Evolutionary conservation across 768 basidiomycete genomes (phyloP), one percentile per base, ranked within the genome.

Genomic region (Termitomyces sp.): DNA sequence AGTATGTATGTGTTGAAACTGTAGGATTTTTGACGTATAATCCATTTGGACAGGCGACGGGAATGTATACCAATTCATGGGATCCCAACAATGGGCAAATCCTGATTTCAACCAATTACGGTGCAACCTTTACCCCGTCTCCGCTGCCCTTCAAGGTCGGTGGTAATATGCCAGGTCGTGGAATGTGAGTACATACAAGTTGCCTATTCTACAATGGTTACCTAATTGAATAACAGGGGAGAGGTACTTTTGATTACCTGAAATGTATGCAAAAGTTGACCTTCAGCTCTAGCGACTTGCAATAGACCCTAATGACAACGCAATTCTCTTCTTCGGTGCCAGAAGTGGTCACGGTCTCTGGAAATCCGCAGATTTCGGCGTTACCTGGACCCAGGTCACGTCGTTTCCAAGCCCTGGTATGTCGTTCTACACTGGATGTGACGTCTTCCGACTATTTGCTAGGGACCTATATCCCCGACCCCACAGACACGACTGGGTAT

Each of bases 151-250:
- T 86, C 75, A 87, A 87, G 59, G 78, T 84, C 32, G 83, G 84
- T 32, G 83, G 83, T 8, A 84, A 85, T 64, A 84, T 83, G 83
- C 84, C 83, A 34, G 84, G 83, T 48, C 81, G 84, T 64, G 85
- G 83, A 62, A 78, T 84, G 77, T 77, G 57, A 68, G 69, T 63
- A 34, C 53, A 15, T 15, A 37, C 5, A 37, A 21, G 24, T 57
- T 15, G 19, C n/a, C 38, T 2, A 55, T n/a, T 57, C n/a, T 21
- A 44, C 48, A 43, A 22, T 35, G 19, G 41, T 24, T 10, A 32
- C 17, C 48, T 37, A 45, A 62, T 54, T n/a, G 45, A 47, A 21
- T 51, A 53, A 15, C 38, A 74, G 75, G 75, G 78, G 81, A 64
- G 80, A 81, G 70, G 80, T 78, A 63, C 30, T 61, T 51, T n/a